phyloP scores from a whole-genome alignment of 2,329 filamentous ascomycete genomes.

The Bipolaris zeicola region DNA sequence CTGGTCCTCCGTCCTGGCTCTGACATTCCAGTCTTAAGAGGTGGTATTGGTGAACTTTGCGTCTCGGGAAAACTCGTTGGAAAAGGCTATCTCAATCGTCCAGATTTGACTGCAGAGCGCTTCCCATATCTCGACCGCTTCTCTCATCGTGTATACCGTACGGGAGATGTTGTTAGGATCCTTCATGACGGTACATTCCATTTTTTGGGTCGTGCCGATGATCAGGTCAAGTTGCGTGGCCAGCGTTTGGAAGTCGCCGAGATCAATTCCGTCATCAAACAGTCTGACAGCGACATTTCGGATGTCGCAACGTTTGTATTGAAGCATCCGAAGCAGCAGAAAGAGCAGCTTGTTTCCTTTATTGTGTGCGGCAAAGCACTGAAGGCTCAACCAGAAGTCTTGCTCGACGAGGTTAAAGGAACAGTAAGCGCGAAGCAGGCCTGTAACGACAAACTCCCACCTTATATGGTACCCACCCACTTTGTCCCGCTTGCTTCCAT shows the following conservation, averaged over 20 bases:
- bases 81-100: constrained; percentile 83
- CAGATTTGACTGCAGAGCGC: constrained; percentile 74
- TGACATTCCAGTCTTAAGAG: constrained; percentile 72
- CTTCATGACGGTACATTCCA: constrained; percentile 82
- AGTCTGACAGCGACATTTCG: constrained; percentile 61
- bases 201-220: constrained; percentile 85
- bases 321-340: constrained; percentile 72
- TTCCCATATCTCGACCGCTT: constrained; percentile 69
- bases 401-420: constrained; percentile 25
- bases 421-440: constrained; percentile 51
- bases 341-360: constrained; percentile 83
- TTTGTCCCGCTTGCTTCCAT: constrained; percentile 73
- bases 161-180: constrained; percentile 84
- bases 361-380: constrained; percentile 45
- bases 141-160: constrained; percentile 71
- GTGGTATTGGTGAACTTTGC: constrained; percentile 85
- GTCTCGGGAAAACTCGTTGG: constrained; percentile 86
- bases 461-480: constrained; percentile 91
- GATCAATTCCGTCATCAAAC: constrained; percentile 82
- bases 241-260: constrained; percentile 89
- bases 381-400: constrained; percentile 26
- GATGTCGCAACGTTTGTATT: constrained; percentile 80
- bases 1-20: constrained; percentile 76
- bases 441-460: constrained; percentile 73
- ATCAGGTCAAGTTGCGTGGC: constrained; percentile 89